Evolutionary conservation across 78 protist species (phyloP).

Genomic region (Guillardia theta): DNA sequence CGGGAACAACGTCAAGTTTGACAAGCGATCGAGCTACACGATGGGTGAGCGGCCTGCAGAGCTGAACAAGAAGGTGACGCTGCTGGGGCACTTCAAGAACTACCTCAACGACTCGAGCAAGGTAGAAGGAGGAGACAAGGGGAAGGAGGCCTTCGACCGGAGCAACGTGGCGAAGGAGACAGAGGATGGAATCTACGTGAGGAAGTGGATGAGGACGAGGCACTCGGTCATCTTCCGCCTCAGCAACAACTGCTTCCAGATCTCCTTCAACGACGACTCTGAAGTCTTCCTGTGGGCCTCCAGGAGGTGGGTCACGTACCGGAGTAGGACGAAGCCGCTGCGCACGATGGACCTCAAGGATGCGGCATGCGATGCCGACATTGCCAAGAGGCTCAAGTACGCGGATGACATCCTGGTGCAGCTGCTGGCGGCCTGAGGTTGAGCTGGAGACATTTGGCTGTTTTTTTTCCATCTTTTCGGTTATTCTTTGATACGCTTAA

Average conservation of each 20-base stretch:
- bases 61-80: constrained; percentile 77
- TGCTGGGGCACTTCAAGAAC: constrained; percentile 75
- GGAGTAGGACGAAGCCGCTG: constrained; percentile 38
- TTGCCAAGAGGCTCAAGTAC: constrained; percentile 49
- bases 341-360: background rate
- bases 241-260: constrained; percentile 68
- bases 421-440: background rate
- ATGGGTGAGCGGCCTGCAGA: background rate
- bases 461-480: too few species aligned
- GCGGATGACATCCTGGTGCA: constrained; percentile 44
- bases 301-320: constrained; percentile 46
- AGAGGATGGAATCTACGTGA: constrained; percentile 68
- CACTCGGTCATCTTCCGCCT: constrained; percentile 82
- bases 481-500: too few species aligned
- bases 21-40: background rate
- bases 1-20: background rate
- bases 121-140: background rate
- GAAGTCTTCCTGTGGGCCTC: constrained; percentile 57
- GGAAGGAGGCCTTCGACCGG: background rate
- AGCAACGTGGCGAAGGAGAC: background rate
- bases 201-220: constrained; percentile 78
- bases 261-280: constrained; percentile 68
- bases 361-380: background rate
- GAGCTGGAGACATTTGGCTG: too few species aligned
- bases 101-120: constrained; percentile 55